These are phyloP conservation scores for Furculomyces boomerangus DNA, from an alignment of 371 early-diverging fungal species.

Conservation along the genomic window DNA sequence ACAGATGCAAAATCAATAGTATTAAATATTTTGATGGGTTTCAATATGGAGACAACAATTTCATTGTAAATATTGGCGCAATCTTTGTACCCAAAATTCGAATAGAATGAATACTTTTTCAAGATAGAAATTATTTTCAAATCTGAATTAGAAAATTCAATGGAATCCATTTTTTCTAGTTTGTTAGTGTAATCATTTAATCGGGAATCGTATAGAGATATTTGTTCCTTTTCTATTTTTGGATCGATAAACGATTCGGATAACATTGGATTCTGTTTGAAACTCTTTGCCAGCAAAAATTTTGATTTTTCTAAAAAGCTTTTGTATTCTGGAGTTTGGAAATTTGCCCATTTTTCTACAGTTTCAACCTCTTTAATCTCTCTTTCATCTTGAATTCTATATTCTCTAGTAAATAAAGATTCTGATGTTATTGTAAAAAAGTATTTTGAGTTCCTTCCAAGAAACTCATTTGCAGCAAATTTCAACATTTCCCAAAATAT, in stretches of 20 bases:
- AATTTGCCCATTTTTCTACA: constrained; percentile 33
- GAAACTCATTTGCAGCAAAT: constrained; percentile 1
- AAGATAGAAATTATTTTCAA: constrained; percentile 37
- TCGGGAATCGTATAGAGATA: no score
- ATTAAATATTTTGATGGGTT: constrained; percentile 38
- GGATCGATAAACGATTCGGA: no score
- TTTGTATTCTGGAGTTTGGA: constrained; percentile 17
- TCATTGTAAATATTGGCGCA: constrained; percentile 26
- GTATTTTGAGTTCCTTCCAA: background rate
- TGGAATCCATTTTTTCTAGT: no score
- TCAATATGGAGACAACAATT: constrained; percentile 35
- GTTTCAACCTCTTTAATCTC: constrained; percentile 26
- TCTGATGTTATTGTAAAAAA: background rate
- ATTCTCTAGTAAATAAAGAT: background rate
- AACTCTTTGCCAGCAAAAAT: constrained; percentile 16
- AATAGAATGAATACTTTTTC: constrained; percentile 28
- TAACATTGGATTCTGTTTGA: constrained; percentile 26
- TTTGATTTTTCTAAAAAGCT: constrained; percentile 29
- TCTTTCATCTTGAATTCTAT: background rate
- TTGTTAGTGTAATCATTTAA: no score
- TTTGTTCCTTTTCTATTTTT: no score
- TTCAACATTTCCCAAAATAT: background rate
- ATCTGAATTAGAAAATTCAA: no score
- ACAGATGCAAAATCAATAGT: constrained; percentile 31
- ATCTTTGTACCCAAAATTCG: constrained; percentile 18